Base-by-base conservation (phyloP, 805 yeast species). In the Candida anglica region DNA sequence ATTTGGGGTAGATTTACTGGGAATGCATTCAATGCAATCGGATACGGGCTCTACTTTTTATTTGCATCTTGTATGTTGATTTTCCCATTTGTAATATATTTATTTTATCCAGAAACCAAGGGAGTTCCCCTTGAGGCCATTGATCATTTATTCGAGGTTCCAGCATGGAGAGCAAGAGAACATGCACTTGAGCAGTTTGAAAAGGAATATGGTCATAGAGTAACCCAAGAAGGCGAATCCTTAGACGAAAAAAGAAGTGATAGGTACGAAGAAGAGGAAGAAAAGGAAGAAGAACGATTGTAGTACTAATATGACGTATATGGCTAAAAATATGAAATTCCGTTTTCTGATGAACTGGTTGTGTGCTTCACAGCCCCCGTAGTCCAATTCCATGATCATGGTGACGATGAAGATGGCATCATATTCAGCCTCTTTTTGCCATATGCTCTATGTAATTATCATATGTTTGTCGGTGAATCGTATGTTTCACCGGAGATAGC, bases 1-100 rank as follows among this genome's bases (percentile, higher is more conserved):
- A 61, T 71, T 37, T 63, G 70, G 55, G 73, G 72, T 5, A 57
- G 72, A 39, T 65, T 62, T 41, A 63, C 73, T 8, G 65, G 69
- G 18, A 53, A 70, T 39, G 71, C 72, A 56, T 59, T 71, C 30
- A 52, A 53, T 19, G 50, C 53, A 20, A 68, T 71, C 53, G 59
- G 62, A 3, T 71, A 63, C 45, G 73, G 72, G 17, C 56, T 66
- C 26, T 71, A 66, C 46, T 66, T 69, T 43, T 58, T 72, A 42
- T 65, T 66, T 44, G 70, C 63, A 2, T 19, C 54, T 9, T 44
- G 57, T 28, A 49, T 59, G 27, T 29, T 47, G 6, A 44, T 60
- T 2, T 53, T 54, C 20, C 52, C 62, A 5, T 35, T 54, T 1
- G 49, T 58, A 20, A 52, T 58, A 5, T 58, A 42, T 45, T 49